These are phyloP conservation scores for Fusarium subglutinans DNA, from an alignment of 2,329 filamentous ascomycete genomes.

Conservation along the genomic window DNA sequence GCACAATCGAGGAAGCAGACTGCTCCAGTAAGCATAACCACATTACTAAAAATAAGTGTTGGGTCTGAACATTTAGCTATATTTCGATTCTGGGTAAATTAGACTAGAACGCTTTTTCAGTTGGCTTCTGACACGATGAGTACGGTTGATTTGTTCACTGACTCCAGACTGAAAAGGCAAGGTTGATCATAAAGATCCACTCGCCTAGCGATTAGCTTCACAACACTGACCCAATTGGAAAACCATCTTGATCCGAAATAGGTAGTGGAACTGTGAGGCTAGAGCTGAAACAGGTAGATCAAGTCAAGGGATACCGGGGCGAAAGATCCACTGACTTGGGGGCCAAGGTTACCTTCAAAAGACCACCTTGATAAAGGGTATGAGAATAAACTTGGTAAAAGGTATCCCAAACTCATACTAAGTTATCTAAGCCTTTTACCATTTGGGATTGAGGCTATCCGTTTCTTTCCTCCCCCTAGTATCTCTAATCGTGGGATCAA, in stretches of 20 bases:
- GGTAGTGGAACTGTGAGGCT: not conserved
- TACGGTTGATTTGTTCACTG: accelerated
- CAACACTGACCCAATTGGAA: not conserved
- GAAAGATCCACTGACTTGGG: not conserved
- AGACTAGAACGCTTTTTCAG: too few species aligned
- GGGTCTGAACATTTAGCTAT: too few species aligned
- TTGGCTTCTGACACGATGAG: too few species aligned
- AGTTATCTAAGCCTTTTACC: not conserved
- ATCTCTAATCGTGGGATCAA: not conserved
- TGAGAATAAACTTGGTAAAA: accelerated
- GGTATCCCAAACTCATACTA: accelerated
- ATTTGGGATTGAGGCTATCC: not conserved
- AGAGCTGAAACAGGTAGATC: not conserved
- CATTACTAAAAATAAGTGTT: accelerated
- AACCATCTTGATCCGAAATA: not conserved
- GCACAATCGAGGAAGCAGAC: accelerated
- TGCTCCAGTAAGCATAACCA: accelerated
- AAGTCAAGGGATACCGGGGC: not conserved
- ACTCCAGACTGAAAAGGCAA: not conserved
- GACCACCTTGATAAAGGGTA: not conserved
- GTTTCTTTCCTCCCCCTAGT: accelerated
- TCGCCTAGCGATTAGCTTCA: not conserved
- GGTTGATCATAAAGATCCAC: not conserved
- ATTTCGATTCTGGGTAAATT: accelerated
- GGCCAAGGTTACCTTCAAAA: not conserved